phyloP scores from a whole-genome alignment of 495 filamentous ascomycete genomes.

The Echria macrotheca region DNA sequence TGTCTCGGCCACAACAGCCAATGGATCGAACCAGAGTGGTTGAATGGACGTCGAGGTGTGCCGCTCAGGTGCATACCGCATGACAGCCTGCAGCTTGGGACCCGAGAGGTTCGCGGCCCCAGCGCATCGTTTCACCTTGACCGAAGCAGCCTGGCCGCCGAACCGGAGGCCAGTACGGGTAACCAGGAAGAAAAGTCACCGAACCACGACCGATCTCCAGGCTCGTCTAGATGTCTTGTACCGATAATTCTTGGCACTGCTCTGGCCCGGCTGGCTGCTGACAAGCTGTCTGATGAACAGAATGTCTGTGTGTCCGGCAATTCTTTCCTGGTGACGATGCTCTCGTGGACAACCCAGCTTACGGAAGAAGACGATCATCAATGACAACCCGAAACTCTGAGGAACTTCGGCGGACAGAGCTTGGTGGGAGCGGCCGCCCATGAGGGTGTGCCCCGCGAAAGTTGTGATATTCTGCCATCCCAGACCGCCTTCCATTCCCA shows the following conservation, averaged over 20 bases:
- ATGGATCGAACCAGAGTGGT: not conserved
- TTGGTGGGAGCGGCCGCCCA: too few species aligned
- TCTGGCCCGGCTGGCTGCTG: too few species aligned
- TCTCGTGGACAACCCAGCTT: too few species aligned
- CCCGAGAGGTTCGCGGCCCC: not conserved
- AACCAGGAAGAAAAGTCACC: constrained; percentile 1
- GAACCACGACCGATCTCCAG: not conserved
- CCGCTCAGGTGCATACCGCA: constrained; percentile 7
- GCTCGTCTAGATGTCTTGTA: too few species aligned
- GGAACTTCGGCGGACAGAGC: too few species aligned
- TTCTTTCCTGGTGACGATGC: too few species aligned
- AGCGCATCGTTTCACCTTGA: constrained; percentile 6
- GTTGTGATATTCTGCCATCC: constrained; percentile 3
- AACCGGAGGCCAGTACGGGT: not conserved
- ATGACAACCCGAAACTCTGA: too few species aligned
- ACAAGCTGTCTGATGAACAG: too few species aligned
- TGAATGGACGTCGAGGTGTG: not conserved
- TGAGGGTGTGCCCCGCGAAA: too few species aligned
- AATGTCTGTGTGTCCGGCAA: too few species aligned
- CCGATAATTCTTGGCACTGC: too few species aligned
- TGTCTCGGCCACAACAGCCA: constrained; percentile 5
- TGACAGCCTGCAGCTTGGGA: constrained; percentile 4
- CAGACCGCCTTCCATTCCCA: constrained; percentile 1
- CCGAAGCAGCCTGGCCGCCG: constrained; percentile 3
- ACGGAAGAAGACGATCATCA: too few species aligned